Base-by-base conservation (phyloP, 345 rosid species). In the Nephelium lappaceum region DNA sequence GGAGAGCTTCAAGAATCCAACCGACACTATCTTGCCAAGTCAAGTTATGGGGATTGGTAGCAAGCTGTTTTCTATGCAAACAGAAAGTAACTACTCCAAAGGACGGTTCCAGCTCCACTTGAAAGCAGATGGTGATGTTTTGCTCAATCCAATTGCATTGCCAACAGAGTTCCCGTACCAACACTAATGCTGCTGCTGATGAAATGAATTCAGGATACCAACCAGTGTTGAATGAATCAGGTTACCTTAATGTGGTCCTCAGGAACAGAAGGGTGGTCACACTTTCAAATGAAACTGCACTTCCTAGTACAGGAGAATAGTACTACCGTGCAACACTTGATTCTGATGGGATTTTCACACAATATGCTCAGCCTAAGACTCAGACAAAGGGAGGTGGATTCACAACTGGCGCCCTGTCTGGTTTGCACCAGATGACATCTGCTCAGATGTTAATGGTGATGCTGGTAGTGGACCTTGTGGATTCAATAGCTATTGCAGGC, bases 311-410 rank as follows among this genome's bases (percentile, higher is more conserved):
- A 4, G 14, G 8, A n/a, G 81, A 77, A 49, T 63, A 27, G 5
- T 80, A 77, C 65, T 73, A 83, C 43, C 67, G 62, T 42, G 81
- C 63, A 42, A 80, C 85, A 2, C 72, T 83, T 16, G 83, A 69
- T 41, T 69, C 51, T 63, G 72, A 79, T 61, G 79, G 76, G 7
- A 25, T 77, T 63, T 79, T 83, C 76, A 73, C 76, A 24, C 71
- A n/a, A 8, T 77, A 80, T 61, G n/a, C 61, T 21, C 67, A 70
- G 55, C 74, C 77, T 1, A 74, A 77, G 77, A 14, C 72, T 19
- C 38, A 8, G 11, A 21, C 63, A 67, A 79, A 25, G 79, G 51
- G 19, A 72, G 0, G 4, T 57, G 58, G 19, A 53, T 27, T 18
- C 19, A 36, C 21, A 43, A 69, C 15, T 72, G 77, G 83, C 11